These are phyloP conservation scores for Candida schatavii DNA, from an alignment of 805 yeast genomes.

Conservation along the genomic window DNA sequence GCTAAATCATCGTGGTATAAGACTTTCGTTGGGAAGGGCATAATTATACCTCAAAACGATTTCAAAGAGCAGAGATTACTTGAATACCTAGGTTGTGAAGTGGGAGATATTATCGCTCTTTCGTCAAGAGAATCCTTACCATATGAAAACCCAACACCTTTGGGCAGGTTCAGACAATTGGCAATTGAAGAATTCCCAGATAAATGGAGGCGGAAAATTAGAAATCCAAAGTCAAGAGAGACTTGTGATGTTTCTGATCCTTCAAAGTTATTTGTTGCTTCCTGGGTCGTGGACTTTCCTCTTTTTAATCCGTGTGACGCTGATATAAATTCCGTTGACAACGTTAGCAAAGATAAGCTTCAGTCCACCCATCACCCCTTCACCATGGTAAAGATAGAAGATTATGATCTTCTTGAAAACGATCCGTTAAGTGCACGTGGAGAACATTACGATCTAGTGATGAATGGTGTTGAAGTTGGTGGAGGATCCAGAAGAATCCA, in stretches of 20 bases:
- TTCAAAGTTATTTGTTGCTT: constrained; percentile 48
- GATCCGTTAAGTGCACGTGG: constrained; percentile 71
- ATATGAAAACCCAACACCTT: constrained; percentile 93
- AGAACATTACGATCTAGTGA: constrained; percentile 89
- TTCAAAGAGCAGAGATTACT: constrained; percentile 17
- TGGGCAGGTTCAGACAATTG: constrained; percentile 81
- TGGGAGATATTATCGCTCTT: constrained; percentile 76
- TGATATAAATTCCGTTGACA: too few species aligned
- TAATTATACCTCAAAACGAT: constrained; percentile 12
- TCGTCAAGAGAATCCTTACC: constrained; percentile 68
- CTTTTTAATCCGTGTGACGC: constrained; percentile 74
- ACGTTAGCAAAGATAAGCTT: constrained; percentile 22
- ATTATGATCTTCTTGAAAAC: constrained; percentile 52
- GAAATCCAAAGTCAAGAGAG: constrained; percentile 9
- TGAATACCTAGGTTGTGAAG: constrained; percentile 37
- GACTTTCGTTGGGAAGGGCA: constrained; percentile 28
- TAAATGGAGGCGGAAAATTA: constrained; percentile 43
- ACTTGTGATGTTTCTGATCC: constrained; percentile 14
- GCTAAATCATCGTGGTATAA: constrained; percentile 41
- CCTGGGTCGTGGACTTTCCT: constrained; percentile 94
- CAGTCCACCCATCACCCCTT: constrained; percentile 95
- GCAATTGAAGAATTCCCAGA: constrained; percentile 56
- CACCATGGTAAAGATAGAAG: constrained; percentile 81
- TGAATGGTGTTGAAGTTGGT: constrained; percentile 94
- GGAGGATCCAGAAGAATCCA: constrained; percentile 97